Conservation (phyloP, 176 grass and related monocot genomes). For the Miscanthus lutarioriparius region DNA sequence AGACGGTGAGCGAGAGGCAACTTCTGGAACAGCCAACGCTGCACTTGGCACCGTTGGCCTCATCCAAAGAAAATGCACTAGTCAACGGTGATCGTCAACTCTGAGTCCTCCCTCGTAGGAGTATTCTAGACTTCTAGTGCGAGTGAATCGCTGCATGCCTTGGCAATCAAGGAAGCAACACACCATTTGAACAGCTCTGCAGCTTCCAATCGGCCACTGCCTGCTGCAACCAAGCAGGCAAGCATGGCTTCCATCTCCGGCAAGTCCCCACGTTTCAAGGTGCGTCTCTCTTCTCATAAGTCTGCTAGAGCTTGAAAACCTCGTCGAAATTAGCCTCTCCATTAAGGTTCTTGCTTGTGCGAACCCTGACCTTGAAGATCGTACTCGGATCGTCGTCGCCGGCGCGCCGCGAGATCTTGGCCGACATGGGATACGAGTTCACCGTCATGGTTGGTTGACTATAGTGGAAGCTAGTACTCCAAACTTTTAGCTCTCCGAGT, state of each 20-base stretch:
- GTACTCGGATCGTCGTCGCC: constrained; percentile 76
- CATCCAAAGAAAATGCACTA: background rate
- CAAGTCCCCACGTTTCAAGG: constrained; percentile 21
- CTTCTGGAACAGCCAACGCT: background rate
- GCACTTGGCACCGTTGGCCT: background rate
- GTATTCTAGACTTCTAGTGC: background rate
- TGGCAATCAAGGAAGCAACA: constrained; percentile 20
- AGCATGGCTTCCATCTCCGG: constrained; percentile 17
- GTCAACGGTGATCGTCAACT: background rate
- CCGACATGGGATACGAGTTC: constrained; percentile 75
- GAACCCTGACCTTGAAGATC: constrained; percentile 29
- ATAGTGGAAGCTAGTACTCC: background rate
- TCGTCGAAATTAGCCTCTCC: background rate
- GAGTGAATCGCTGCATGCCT: background rate
- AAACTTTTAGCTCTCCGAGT: too few relatives aligned
- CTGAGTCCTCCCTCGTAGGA: background rate
- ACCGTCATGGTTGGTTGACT: constrained; percentile 49
- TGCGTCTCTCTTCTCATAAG: background rate
- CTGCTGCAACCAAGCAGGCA: background rate
- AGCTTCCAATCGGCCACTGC: background rate
- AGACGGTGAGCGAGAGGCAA: background rate
- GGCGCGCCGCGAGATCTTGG: constrained; percentile 64
- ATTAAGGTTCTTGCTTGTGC: background rate
- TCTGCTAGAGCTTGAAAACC: background rate
- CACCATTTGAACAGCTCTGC: background rate